Percentiles rank a stretch among this genome's conserved stretches.
phyloP scores from a whole-genome alignment of 2,329 filamentous ascomycete genomes.

The Trichoderma guizhouense region DNA sequence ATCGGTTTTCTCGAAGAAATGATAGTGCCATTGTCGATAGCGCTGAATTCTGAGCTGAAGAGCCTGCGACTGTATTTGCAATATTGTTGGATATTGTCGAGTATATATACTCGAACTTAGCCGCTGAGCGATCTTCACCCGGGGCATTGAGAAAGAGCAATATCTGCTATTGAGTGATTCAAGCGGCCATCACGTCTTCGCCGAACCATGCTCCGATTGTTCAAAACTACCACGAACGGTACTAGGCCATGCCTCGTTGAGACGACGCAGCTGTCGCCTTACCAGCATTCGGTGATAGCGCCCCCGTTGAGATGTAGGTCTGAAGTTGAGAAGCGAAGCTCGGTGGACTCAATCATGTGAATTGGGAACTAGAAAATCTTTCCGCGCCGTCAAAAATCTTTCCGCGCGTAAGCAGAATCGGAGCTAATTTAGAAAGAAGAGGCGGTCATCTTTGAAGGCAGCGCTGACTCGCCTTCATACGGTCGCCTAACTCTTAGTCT shows the following conservation, averaged over 20 bases:
- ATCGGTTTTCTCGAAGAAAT: conserved; percentile 8
- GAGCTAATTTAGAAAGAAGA: not conserved
- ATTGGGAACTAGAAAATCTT: not conserved
- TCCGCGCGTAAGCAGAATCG: not conserved
- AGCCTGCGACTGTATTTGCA: not conserved
- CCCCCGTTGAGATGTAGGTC: not conserved
- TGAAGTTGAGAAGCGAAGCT: not conserved
- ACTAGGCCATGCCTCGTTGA: not conserved
- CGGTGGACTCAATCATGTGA: not conserved
- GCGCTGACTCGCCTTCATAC: not conserved
- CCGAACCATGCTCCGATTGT: not conserved
- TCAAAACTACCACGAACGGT: not conserved
- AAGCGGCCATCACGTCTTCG: not conserved
- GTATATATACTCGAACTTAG: not conserved
- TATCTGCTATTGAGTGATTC: not conserved
- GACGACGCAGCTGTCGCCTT: not conserved
- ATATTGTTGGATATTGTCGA: not conserved
- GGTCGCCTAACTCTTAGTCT: not conserved
- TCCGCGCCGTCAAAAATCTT: conserved; percentile 8
- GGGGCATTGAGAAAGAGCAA: not conserved
- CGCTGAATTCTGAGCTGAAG: not conserved
- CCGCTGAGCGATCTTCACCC: not conserved
- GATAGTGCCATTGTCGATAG: not conserved
- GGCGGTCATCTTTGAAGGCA: not conserved
- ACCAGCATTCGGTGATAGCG: not conserved